Conservation (phyloP, 2,329 filamentous ascomycete species). For the Diplodia mutila region DNA sequence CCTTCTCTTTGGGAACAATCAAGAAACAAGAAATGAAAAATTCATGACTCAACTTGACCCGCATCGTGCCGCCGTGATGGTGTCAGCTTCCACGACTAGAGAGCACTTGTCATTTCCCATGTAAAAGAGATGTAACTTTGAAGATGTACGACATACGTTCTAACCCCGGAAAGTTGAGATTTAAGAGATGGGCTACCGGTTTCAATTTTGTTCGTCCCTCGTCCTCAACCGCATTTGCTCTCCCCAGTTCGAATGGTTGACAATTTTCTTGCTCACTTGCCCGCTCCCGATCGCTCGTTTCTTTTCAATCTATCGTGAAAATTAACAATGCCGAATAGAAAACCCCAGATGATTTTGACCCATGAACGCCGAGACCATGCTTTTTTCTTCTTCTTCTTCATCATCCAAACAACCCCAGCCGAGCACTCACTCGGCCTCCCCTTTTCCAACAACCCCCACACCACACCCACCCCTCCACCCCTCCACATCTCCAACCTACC, state of each 20-base stretch:
- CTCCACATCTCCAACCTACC: too few species aligned
- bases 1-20: background rate
- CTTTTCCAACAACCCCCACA: too few species aligned
- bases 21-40: background rate
- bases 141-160: background rate
- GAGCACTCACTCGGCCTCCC: too few species aligned
- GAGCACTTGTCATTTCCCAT: too few species aligned
- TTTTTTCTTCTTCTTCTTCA: too few species aligned
- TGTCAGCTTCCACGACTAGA: too few species aligned
- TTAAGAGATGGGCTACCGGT: background rate
- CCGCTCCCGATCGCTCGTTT: background rate
- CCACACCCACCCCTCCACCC: background rate
- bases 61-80: background rate
- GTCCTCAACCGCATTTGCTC: background rate
- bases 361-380: background rate
- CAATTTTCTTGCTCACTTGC: background rate
- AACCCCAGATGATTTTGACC: background rate
- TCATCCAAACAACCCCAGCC: too few species aligned
- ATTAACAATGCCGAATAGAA: background rate
- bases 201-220: background rate
- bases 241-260: background rate
- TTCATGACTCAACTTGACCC: too few species aligned
- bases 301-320: background rate
- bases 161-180: background rate
- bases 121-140: background rate